phyloP scores from a whole-genome alignment of 331 rosid genomes.

The Quercus lobata region DNA sequence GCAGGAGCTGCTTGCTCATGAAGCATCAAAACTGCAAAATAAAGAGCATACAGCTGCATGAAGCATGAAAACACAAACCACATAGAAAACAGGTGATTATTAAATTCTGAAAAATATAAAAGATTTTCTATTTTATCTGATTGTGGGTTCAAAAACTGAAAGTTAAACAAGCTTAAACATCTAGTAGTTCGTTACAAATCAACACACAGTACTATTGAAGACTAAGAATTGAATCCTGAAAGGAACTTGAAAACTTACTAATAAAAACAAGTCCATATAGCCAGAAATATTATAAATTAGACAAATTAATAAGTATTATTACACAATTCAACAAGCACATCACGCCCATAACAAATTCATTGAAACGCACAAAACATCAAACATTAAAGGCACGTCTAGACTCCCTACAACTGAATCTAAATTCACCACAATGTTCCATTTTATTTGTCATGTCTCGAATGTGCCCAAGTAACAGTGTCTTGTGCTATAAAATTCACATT shows the following conservation, averaged over 20 bases:
- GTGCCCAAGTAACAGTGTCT: background rate
- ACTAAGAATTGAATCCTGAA: background rate
- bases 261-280: background rate
- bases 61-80: background rate
- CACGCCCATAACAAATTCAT: background rate
- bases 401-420: background rate
- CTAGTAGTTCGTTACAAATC: background rate
- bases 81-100: background rate
- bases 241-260: background rate
- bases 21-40: slow-evolving; percentile 52
- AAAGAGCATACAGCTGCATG: slow-evolving; percentile 9
- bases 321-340: background rate
- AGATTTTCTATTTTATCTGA: background rate
- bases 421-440: background rate
- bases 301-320: background rate
- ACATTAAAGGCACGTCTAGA: background rate
- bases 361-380: background rate
- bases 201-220: background rate
- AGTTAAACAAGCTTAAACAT: background rate
- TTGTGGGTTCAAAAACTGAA: background rate
- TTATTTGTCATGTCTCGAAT: background rate
- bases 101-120: background rate
- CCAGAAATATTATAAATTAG: background rate
- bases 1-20: slow-evolving; percentile 50
- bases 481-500: background rate